Evolutionary conservation across 176 grass and related monocot species (phyloP), one percentile per base, ranked within the genome.

Genomic region (Phoenix dactylifera): DNA sequence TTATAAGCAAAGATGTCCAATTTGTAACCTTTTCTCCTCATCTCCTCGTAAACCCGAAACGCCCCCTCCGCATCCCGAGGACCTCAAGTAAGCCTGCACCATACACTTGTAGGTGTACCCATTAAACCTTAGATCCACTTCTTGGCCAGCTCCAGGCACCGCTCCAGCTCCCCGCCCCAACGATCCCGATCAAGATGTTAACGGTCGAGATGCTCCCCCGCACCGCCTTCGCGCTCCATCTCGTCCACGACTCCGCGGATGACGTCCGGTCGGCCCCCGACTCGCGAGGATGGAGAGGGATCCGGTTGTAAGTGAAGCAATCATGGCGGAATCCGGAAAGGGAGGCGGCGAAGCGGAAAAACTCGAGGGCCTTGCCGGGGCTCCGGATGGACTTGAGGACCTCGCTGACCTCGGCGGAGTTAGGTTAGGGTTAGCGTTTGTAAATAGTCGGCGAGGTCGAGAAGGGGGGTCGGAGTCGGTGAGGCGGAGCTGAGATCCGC

Each of bases 1-100:
- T 91, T 97, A 50, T 91, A 91, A 0, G 78, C 84, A 80, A 91
- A 97, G 64, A 91, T 91, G 54, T 97, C 93, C 23, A 97, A 73
- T 81, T 73, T 91, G 63, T 91, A 83, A 2, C 93, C 93, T 60
- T 83, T 88, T 63, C 76, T 97, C 66, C 75, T 67, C 84, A 97
- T 83, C 52, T 88, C 85, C 24, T 97, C 81, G 4, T 91, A 91
- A 73, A 92, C 68, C 67, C 69, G 20, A 58, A 88, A 85, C 17
- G 81, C 87, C 49, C 78, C 64, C 15, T 78, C 73, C 16, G 84
- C 93, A 20, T 85, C 84, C 35, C 87, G 77, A 51, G 61, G 61
- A 82, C 59, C 93, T 79, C 54, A 97, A 56, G 73, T 92, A 78
- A 20, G 93, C 84, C 69, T 97, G 93, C 52, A 88, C 70, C 44